These are phyloP conservation scores for Nitzschia sp. DNA, from an alignment of 108 stramenopile genomes.

Conservation along the genomic window DNA sequence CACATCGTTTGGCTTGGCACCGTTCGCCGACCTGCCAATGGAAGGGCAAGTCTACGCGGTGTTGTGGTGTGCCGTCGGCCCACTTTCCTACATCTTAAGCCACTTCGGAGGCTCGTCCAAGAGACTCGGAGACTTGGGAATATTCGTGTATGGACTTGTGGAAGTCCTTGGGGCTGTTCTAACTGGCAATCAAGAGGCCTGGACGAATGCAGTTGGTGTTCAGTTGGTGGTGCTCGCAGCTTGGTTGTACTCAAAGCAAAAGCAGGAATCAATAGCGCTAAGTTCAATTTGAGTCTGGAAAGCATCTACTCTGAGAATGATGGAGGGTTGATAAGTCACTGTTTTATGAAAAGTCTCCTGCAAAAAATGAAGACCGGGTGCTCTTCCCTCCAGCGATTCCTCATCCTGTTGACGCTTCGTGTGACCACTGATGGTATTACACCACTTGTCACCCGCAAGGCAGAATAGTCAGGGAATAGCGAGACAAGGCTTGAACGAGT, in stretches of 20 bases:
- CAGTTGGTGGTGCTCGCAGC: conserved; percentile 8
- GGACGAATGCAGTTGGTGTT: conserved; percentile 8
- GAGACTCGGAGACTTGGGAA: conserved; percentile 25
- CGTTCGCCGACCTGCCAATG: conserved; percentile 18
- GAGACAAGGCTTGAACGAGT: too few species aligned
- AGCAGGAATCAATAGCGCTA: conserved; percentile 7
- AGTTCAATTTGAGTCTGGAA: too few species aligned
- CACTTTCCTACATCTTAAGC: conserved; percentile 18
- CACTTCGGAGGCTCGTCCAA: not conserved
- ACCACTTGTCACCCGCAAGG: too few species aligned
- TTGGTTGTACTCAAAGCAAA: conserved; percentile 9
- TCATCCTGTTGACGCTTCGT: too few species aligned
- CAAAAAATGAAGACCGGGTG: too few species aligned
- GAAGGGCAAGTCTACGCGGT: conserved; percentile 18
- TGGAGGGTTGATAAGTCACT: too few species aligned
- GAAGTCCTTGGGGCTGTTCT: conserved; percentile 36
- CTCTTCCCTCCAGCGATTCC: too few species aligned
- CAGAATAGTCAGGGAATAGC: too few species aligned
- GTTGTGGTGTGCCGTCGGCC: conserved; percentile 36
- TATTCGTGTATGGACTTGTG: conserved; percentile 34
- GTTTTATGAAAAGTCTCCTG: too few species aligned
- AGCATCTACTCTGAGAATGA: too few species aligned
- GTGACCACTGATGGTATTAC: too few species aligned
- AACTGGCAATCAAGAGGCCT: not conserved
- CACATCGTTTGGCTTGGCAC: conserved; percentile 11